Conservation (phyloP, 2,329 filamentous ascomycete species). For the Aspergillus ruber region DNA sequence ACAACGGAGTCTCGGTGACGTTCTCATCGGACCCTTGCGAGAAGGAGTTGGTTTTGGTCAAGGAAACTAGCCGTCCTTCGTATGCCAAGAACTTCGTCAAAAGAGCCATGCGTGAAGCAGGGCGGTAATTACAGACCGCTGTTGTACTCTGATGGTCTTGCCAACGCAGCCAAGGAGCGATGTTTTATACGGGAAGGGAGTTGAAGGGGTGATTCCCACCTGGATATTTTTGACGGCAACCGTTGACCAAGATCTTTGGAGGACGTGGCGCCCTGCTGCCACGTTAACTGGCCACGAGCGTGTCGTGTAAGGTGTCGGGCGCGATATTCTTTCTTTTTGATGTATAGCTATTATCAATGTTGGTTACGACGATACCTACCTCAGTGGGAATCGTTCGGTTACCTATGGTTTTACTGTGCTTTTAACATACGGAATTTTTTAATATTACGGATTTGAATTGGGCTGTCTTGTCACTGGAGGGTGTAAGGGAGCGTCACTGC, state of each 20-base stretch:
- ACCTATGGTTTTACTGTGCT: background rate
- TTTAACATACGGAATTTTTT: background rate
- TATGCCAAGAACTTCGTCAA: slow-evolving; percentile 12
- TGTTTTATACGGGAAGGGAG: too few species aligned
- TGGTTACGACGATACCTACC: background rate
- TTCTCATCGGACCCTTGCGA: slow-evolving; percentile 38
- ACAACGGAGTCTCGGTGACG: slow-evolving; percentile 28
- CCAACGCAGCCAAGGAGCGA: too few species aligned
- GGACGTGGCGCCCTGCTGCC: too few species aligned
- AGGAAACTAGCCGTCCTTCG: slow-evolving; percentile 11
- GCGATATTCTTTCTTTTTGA: background rate
- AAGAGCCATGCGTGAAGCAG: slow-evolving; percentile 6
- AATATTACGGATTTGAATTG: background rate
- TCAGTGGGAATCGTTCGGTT: background rate
- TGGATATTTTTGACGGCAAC: too few species aligned
- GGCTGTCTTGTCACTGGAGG: too few species aligned
- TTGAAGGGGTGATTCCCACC: too few species aligned
- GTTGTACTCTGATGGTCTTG: too few species aligned
- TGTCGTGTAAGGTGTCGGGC: too few species aligned
- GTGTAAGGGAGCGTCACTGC: background rate
- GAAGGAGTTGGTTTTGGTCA: slow-evolving; percentile 28
- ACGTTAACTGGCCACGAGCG: too few species aligned
- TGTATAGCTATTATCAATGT: background rate
- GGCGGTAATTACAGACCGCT: too few species aligned
- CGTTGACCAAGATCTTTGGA: too few species aligned